Evolutionary conservation across 2,329 filamentous ascomycete genomes (phyloP).

Genomic region (Fonsecaea pedrosoi): DNA sequence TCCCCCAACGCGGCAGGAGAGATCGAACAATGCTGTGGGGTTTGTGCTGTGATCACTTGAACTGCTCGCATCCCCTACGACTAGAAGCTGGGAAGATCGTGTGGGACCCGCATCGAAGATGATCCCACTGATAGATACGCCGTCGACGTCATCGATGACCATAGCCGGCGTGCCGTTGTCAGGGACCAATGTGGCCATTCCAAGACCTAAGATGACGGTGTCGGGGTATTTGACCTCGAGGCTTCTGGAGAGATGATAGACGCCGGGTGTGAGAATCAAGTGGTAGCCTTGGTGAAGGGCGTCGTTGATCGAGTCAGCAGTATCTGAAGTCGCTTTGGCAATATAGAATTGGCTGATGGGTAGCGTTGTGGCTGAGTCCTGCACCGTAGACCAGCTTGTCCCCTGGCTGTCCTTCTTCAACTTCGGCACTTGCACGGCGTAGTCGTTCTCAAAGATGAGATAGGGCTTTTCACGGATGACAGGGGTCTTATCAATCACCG

Average conservation of each 20-base stretch:
- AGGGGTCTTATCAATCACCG: background rate
- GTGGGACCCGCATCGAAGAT: background rate
- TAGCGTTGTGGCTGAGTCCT: background rate
- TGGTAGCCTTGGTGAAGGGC: background rate
- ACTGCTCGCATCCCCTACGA: background rate
- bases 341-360: slow-evolving; percentile 4
- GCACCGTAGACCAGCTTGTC: background rate
- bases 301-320: background rate
- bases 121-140: background rate
- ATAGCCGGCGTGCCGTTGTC: slow-evolving; percentile 2
- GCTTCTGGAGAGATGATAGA: slow-evolving; percentile 4
- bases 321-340: background rate
- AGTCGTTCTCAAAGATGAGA: background rate
- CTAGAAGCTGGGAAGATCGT: background rate
- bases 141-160: background rate
- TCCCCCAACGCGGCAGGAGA: background rate
- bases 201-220: slow-evolving; percentile 2
- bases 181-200: slow-evolving; percentile 3
- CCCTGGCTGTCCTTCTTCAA: background rate
- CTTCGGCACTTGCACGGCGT: background rate
- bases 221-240: background rate
- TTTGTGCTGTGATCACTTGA: background rate
- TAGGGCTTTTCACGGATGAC: slow-evolving; percentile 1
- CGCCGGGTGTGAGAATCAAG: slow-evolving; percentile 1
- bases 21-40: background rate